Base-by-base conservation (phyloP, 306 rosid genomes). In the Glycine latifolia region DNA sequence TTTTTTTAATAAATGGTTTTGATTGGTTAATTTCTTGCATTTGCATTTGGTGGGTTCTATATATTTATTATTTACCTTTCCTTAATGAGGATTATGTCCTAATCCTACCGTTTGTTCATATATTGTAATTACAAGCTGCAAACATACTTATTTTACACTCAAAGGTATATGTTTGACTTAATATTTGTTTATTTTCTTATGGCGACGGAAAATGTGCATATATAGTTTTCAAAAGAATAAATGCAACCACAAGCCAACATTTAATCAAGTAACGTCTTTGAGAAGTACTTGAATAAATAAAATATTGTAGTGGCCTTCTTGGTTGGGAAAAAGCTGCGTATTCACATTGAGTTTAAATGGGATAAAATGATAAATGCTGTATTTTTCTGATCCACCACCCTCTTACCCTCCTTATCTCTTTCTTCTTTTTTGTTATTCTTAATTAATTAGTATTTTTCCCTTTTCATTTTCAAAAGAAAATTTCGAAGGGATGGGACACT, bases 101-200 rank as follows among this genome's bases (percentile, higher is more conserved):
- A 50, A 77, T 78, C 75, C 74, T 50, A 63, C 20, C 39, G 67
- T 77, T 68, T 55, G 35, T 41, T 75, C 44, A 43, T 75, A 72
- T 50, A 17, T 70, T 70, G 47, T 39, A 20, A 46, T 81, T 60
- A 50, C 33, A 71, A 26, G 62, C 26, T 44, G 3, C 9, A 8
- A 73, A 16, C 33, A 73, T 58, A 16, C 78, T 82, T 68, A 26
- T 16, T 70, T 76, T 8, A 26, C 83, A 69, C 78, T 69, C 78
- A 68, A 81, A 65, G 75, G 4, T 20, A 48, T 43, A 2, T 5
- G 31, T 69, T 43, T 62, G 39, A 80, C 77, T 79, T 65, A 35
- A 72, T 7, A 14, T 13, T 20, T 68, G n/a, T 33, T 78, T 33
- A 33, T 26, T 61, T 33, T 10, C 7, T 61, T 61, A 1, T 61